Evolutionary conservation across 768 basidiomycete species (phyloP), one percentile per base, ranked within the genome.

Genomic region (Termitomyces sp.): DNA sequence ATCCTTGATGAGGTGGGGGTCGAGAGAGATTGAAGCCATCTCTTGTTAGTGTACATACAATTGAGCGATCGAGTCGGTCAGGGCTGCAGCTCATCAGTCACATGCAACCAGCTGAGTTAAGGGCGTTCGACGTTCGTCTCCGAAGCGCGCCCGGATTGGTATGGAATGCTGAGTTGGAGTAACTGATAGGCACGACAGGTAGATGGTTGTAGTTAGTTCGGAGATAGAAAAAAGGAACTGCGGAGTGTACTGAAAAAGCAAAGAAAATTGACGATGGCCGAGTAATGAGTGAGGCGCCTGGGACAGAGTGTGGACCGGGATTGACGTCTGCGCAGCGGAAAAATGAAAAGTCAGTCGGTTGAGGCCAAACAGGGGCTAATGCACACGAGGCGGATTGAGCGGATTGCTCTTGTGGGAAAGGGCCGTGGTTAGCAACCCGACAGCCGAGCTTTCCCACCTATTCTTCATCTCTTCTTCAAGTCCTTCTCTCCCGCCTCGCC

Each of bases 361-460:
- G 57, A 53, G 15, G 61, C 54, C 66, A 68, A 53, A 53, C 43
- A 53, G 52, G 44, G 52, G 52, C 15, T 44, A 6, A 5, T 26
- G 35, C 5, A 24, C 40, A 45, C 32, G 52, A 45, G 52, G 52
- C 43, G 43, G 51, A 22, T 26, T 26, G 37, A 17, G 71, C 66
- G 60, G 60, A 59, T 60, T 63, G 61, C 68, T 69, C 65, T 69
- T 66, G 73, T 74, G 73, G 71, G 74, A 75, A 74, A 58, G 46
- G 64, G 68, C 71, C 65, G 69, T 71, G 68, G 71, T 70, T 68
- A 67, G 71, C 74, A 74, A 75, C 74, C 28, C 66, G 69, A 68
- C 63, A 65, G 63, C 67, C 70, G 66, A 67, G 47, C 62, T 75
- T 52, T 73, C 73, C 66, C 72, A 73, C 70, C 64, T 59, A 35